Conservation (phyloP, 768 basidiomycete genomes). For the Tylopilus sp. region DNA sequence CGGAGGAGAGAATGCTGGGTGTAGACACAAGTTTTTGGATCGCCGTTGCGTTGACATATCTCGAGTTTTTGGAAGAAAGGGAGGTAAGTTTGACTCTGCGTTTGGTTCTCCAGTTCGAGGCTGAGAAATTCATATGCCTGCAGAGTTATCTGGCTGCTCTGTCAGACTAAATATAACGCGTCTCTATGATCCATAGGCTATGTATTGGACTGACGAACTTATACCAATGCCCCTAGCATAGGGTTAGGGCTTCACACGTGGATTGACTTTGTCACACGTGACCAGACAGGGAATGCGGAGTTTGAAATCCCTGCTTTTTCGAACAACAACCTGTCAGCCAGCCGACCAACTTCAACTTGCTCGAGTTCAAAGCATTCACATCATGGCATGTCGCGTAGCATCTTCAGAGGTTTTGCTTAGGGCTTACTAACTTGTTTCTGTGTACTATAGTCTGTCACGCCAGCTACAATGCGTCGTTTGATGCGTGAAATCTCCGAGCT, state of each 20-base stretch:
- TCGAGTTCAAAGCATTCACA: slow-evolving; percentile 3
- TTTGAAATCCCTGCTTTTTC: slow-evolving; percentile 26
- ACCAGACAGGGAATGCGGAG: slow-evolving; percentile 20
- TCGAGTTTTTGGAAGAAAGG: slow-evolving; percentile 74
- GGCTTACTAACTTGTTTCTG: background rate
- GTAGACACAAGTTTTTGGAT: slow-evolving; percentile 80
- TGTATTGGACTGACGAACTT: background rate
- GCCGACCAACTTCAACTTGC: slow-evolving; percentile 10
- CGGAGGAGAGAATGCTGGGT: slow-evolving; percentile 55
- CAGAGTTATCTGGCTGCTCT: slow-evolving; percentile 58
- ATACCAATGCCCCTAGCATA: background rate
- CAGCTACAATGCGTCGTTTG: slow-evolving; percentile 73
- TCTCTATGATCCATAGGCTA: slow-evolving; percentile 10
- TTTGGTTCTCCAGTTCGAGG: background rate
- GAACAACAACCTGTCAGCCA: slow-evolving; percentile 19
- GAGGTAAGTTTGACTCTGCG: slow-evolving; percentile 50
- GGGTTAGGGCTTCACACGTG: slow-evolving; percentile 19
- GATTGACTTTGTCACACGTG: slow-evolving; percentile 29
- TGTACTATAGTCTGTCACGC: slow-evolving; percentile 36
- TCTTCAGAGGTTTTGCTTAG: background rate
- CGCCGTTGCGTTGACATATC: slow-evolving; percentile 66
- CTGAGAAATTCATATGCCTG: slow-evolving; percentile 5
- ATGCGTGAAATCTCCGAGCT: slow-evolving; percentile 85
- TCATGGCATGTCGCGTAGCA: slow-evolving; percentile 22
- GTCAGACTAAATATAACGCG: slow-evolving; percentile 33